phyloP scores from a whole-genome alignment of 2,329 filamentous ascomycete genomes.

The Lecanicillium sp. region DNA sequence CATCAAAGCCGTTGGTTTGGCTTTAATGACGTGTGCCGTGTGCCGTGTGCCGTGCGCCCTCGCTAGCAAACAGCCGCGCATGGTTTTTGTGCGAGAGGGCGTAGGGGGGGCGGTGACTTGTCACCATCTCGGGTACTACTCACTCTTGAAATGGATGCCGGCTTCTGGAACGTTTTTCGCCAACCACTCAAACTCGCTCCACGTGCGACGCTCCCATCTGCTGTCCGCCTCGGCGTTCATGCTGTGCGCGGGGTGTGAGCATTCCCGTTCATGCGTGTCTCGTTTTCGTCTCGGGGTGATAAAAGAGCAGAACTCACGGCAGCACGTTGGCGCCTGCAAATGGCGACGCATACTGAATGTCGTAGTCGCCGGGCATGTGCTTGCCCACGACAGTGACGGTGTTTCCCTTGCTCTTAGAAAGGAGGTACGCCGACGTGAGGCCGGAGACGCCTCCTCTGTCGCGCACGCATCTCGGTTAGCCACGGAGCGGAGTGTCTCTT shows the following conservation, averaged over 20 bases:
- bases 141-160: conserved; percentile 73
- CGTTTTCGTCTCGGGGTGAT: too few relatives aligned
- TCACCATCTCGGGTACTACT: too few relatives aligned
- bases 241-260: conserved; percentile 23
- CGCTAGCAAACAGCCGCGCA: too few relatives aligned
- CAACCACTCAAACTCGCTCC: conserved; percentile 55
- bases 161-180: conserved; percentile 64
- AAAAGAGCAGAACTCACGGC: conserved; percentile 48
- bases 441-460: conserved; percentile 45
- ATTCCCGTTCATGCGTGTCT: too few relatives aligned
- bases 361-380: conserved; percentile 90
- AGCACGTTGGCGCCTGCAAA: conserved; percentile 81
- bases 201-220: conserved; percentile 58
- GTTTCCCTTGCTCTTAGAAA: conserved; percentile 39
- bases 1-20: too few relatives aligned
- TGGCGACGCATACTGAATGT: conserved; percentile 83
- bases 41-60: too few relatives aligned
- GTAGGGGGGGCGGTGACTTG: too few relatives aligned
- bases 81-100: too few relatives aligned
- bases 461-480: too few relatives aligned
- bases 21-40: too few relatives aligned
- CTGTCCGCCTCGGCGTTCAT: conserved; percentile 39
- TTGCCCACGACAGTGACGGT: conserved; percentile 69
- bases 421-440: conserved; percentile 43
- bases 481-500: too few relatives aligned